Evolutionary conservation across 148 eudicot genomes (phyloP), one percentile per base, ranked within the genome.

Genomic region (Amaranthus hypochondriacus): DNA sequence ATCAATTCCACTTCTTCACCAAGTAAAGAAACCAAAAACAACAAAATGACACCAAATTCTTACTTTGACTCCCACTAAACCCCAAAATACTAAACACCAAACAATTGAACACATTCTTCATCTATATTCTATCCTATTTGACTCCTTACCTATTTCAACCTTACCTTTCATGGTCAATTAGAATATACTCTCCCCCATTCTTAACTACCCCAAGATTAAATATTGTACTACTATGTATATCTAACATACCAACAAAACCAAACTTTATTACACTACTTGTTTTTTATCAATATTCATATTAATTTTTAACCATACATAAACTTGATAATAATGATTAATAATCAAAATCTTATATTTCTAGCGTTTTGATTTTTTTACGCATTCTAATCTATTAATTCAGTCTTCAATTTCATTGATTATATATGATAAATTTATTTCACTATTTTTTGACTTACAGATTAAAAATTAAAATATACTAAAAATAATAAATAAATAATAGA

Each of bases 31-130:
- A 3, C 0, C 13, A 54, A 48, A 7, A 51, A 62, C 49, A 70
- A 51, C 49, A 56, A 75, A 79, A 70, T 57, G 75, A 70, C 9
- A 50, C 78, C 78, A 75, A 79, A 69, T 57, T 75, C 50, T 64
- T n/a, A 75, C 75, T 79, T 79, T 79, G 78, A 79, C 75, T 53
- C 15, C 70, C 70, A 70, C 75, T 65, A 66, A 72, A 48, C 10
- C 47, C 56, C 76, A 62, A 71, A 69, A 52, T 28, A 9, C 43
- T 53, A 76, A 58, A 67, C 54, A 72, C n/a, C 7, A 55, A 63
- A 6, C 59, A 39, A 10, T 14, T 2, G 48, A 13, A 56, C 18
- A 18, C 18, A 18, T 18, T 18, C 18, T 18, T 18, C 18, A 18
- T 18, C 39, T 28, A 28, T 28, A 28, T 28, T 28, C 47, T 14